These are phyloP conservation scores for Sporisorium iseilematis-ciliati DNA, from an alignment of 1,284 basidiomycete species.

Conservation along the genomic window DNA sequence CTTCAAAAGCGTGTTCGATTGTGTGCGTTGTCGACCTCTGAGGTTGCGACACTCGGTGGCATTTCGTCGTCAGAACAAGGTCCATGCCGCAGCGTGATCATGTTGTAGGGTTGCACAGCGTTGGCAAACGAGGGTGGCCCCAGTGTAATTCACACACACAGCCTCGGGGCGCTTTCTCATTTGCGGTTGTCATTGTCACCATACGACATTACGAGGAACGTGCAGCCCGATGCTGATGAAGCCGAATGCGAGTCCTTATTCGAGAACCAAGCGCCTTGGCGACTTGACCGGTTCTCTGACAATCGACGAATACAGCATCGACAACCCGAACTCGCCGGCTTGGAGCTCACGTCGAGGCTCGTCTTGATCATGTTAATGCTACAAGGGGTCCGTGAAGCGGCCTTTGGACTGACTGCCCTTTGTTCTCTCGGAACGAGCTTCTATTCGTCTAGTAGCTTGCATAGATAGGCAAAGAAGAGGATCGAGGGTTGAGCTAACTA, in stretches of 20 bases:
- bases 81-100: neutral
- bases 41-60: neutral
- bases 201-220: neutral
- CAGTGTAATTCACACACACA: neutral
- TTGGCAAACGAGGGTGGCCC: neutral
- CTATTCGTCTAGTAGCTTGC: neutral
- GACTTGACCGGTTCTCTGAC: neutral
- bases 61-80: no score
- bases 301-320: slow-evolving; percentile 12
- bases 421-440: neutral
- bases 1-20: no score
- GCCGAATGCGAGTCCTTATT: neutral
- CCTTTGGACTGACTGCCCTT: neutral
- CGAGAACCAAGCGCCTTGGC: neutral
- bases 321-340: neutral
- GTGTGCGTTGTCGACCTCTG: neutral
- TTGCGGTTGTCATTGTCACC: no score
- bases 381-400: no score
- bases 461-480: neutral
- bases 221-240: slow-evolving; percentile 2
- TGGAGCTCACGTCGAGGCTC: no score
- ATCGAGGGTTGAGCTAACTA: neutral
- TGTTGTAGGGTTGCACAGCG: neutral
- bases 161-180: neutral
- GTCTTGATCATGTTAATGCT: no score